A percentile compares a stretch with the other conserved stretches of the same genome.
Conservation (phyloP, 345 rosid species). For the Viola odorata region DNA sequence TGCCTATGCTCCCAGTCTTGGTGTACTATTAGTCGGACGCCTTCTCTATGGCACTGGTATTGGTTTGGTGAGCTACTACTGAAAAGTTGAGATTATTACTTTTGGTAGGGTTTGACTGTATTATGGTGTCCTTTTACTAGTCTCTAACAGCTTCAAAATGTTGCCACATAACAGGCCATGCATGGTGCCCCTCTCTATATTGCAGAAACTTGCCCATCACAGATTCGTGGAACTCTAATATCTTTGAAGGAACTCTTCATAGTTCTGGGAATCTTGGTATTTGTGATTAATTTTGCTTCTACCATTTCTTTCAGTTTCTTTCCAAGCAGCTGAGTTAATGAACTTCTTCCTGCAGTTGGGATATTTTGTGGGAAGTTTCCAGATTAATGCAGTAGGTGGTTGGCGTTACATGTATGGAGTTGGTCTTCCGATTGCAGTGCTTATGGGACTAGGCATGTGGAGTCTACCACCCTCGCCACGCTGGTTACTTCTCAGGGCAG, state of each 20-base stretch:
- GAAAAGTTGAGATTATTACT: constrained; percentile 4
- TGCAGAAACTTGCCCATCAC: constrained; percentile 97
- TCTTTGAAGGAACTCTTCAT: constrained; percentile 89
- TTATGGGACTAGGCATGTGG: constrained; percentile 88
- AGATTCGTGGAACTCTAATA: constrained; percentile 90
- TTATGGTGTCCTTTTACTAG: neutral
- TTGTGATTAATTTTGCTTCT: neutral
- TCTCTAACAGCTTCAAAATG: neutral
- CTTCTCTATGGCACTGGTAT: constrained; percentile 83
- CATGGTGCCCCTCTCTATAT: constrained; percentile 97
- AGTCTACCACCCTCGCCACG: constrained; percentile 97
- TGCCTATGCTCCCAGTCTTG: constrained; percentile 61
- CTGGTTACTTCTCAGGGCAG: constrained; percentile 91
- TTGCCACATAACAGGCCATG: constrained; percentile 63
- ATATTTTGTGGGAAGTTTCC: constrained; percentile 78
- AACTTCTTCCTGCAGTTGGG: constrained; percentile 51
- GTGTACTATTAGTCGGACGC: constrained; percentile 71
- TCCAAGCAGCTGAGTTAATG: constrained; percentile 1
- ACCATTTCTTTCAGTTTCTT: constrained; percentile 5
- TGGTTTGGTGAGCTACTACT: constrained; percentile 63
- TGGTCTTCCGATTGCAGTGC: constrained; percentile 57
- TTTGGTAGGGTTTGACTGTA: constrained; percentile 2
- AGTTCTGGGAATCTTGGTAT: constrained; percentile 92
- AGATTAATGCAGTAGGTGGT: constrained; percentile 77
- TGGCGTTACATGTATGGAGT: constrained; percentile 94